phyloP scores from a whole-genome alignment of 805 yeast genomes.

The Ogataea populi-albae region DNA sequence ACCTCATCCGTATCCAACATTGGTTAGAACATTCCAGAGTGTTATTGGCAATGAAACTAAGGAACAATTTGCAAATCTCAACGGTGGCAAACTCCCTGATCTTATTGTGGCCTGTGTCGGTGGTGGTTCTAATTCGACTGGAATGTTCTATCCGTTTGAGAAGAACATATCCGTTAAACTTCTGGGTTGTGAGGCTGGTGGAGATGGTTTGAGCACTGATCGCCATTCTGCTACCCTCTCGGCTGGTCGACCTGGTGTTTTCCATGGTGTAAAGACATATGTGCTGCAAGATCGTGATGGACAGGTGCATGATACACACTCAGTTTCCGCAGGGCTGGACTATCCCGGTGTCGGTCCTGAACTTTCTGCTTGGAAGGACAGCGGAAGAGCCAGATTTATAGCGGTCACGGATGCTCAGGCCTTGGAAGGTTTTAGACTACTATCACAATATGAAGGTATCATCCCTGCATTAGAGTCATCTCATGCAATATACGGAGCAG shows the following conservation, averaged over 20 bases:
- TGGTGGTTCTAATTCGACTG: conserved; percentile 97
- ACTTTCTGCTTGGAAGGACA: conserved; percentile 89
- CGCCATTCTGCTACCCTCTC: conserved; percentile 92
- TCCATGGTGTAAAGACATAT: conserved; percentile 96
- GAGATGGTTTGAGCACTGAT: conserved; percentile 89
- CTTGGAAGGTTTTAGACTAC: conserved; percentile 78
- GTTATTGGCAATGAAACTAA: conserved; percentile 95
- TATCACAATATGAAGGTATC: conserved; percentile 94
- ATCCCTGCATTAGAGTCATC: conserved; percentile 98
- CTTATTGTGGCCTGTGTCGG: conserved; percentile 98
- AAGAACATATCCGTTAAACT: conserved; percentile 72
- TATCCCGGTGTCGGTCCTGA: conserved; percentile 99
- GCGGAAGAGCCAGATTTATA: conserved; percentile 85
- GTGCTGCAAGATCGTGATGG: conserved; percentile 91
- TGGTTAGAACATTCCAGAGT: conserved; percentile 97
- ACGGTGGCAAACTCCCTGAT: conserved; percentile 83
- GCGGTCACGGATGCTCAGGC: conserved; percentile 98
- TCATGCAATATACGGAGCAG: conserved; percentile 92
- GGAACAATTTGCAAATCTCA: conserved; percentile 78
- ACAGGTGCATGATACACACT: conserved; percentile 96
- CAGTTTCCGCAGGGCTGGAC: conserved; percentile 97
- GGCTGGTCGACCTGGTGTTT: conserved; percentile 95
- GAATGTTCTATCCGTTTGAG: conserved; percentile 93
- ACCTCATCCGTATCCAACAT: conserved; percentile 98
- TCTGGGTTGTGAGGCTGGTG: conserved; percentile 98